Percentiles rank a stretch among this genome's conserved stretches.
phyloP scores from a whole-genome alignment of 2,329 filamentous ascomycete species.

The Harringtonia lauricola region DNA sequence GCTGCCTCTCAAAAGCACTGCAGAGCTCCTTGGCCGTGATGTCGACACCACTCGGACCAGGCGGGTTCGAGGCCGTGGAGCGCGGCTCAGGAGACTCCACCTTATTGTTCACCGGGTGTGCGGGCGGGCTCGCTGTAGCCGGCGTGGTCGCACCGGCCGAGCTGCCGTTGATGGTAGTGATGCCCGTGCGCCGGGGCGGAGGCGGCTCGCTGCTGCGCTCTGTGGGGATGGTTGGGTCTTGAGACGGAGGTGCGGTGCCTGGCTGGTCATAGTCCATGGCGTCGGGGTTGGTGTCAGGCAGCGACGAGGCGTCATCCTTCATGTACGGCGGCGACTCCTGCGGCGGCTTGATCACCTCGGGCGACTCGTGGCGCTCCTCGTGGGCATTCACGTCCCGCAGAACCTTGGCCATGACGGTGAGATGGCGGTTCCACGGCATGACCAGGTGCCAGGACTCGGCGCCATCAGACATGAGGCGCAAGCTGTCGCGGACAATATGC shows the following conservation, averaged over 20 bases:
- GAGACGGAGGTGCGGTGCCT: slow-evolving; percentile 20
- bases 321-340: slow-evolving; percentile 27
- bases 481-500: slow-evolving; percentile 45
- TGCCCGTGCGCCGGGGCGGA: slow-evolving; percentile 36
- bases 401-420: slow-evolving; percentile 51
- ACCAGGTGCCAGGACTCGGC: slow-evolving; percentile 50
- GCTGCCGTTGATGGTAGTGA: slow-evolving; percentile 48
- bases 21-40: slow-evolving; percentile 50
- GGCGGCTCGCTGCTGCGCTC: slow-evolving; percentile 44
- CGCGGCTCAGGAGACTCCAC: slow-evolving; percentile 21
- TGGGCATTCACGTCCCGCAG: slow-evolving; percentile 39
- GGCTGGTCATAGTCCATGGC: slow-evolving; percentile 47
- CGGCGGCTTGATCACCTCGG: slow-evolving; percentile 23
- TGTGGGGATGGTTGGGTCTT: slow-evolving; percentile 24
- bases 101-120: slow-evolving; percentile 16
- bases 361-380: slow-evolving; percentile 18
- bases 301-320: slow-evolving; percentile 45
- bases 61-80: slow-evolving; percentile 14
- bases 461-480: slow-evolving; percentile 47
- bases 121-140: slow-evolving; percentile 30
- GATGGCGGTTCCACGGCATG: slow-evolving; percentile 46
- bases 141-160: slow-evolving; percentile 37
- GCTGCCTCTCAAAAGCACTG: slow-evolving; percentile 46
- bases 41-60: slow-evolving; percentile 26
- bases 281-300: slow-evolving; percentile 43